These are phyloP conservation scores for Laetiporus sulphureus DNA, from an alignment of 1,284 basidiomycete species.

Conservation along the genomic window DNA sequence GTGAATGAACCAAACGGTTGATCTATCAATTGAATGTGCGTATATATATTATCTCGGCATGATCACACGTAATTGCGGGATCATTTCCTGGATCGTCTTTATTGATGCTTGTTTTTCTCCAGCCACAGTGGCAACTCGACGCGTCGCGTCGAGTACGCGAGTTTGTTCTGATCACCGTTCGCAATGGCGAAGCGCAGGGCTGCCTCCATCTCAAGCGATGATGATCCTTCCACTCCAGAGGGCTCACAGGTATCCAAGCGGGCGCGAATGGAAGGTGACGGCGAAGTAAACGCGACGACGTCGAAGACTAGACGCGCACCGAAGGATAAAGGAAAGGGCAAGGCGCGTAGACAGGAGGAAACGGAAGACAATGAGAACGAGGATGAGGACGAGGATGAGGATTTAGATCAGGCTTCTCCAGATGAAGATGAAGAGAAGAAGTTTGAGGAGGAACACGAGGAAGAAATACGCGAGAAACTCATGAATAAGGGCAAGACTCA, in stretches of 20 bases:
- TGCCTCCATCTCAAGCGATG: conserved; percentile 26
- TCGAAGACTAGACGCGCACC: conserved; percentile 8
- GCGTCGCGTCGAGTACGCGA: conserved; percentile 22
- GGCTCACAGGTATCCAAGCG: conserved; percentile 32
- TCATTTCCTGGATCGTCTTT: too few species aligned
- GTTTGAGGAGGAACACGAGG: conserved; percentile 55
- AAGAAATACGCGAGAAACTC: conserved; percentile 46
- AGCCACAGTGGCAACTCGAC: too few species aligned
- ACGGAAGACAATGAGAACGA: conserved; percentile 29
- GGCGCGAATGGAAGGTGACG: conserved; percentile 32
- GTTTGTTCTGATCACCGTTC: neutral
- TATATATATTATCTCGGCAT: too few species aligned
- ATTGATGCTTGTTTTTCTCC: too few species aligned
- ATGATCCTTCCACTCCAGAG: conserved; percentile 24
- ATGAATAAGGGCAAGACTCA: conserved; percentile 45
- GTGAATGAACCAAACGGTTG: too few species aligned
- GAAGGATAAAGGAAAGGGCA: conserved; percentile 29
- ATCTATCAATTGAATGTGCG: too few species aligned
- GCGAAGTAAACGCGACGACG: conserved; percentile 30
- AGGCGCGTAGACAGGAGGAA: conserved; percentile 23
- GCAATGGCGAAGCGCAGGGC: conserved; percentile 35
- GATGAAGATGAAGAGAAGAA: conserved; percentile 46
- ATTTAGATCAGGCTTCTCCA: conserved; percentile 26
- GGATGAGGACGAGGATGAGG: conserved; percentile 30
- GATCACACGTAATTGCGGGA: too few species aligned